Conservation (phyloP, 805 yeast genomes). For the Suhomyces prunicola region DNA sequence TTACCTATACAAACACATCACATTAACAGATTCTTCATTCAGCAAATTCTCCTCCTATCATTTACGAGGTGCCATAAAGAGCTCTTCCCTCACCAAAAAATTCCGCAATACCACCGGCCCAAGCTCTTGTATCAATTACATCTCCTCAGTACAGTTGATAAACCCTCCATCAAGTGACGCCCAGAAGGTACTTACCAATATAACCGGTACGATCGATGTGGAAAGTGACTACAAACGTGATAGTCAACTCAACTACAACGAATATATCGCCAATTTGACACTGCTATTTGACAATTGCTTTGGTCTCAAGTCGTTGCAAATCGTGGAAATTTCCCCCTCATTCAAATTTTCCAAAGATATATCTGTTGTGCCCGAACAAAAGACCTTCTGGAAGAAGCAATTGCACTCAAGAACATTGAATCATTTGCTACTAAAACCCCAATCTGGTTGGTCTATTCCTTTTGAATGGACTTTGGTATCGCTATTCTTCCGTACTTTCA, state of each 20-base stretch:
- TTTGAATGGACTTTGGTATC: conserved; percentile 43
- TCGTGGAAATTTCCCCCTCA: conserved; percentile 49
- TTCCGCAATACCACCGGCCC: conserved; percentile 21
- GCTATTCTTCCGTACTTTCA: conserved; percentile 41
- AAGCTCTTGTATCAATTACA: conserved; percentile 29
- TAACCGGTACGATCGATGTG: conserved; percentile 37
- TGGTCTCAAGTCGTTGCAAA: conserved; percentile 38
- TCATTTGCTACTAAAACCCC: conserved; percentile 39
- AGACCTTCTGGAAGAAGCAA: conserved; percentile 4
- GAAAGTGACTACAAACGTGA: conserved; percentile 18
- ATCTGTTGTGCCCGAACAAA: not conserved
- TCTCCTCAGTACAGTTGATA: conserved; percentile 24
- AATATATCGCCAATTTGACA: conserved; percentile 21
- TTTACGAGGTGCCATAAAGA: conserved; percentile 16
- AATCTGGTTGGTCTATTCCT: conserved; percentile 53
- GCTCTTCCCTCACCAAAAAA: conserved; percentile 17
- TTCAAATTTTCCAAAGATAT: conserved; percentile 32
- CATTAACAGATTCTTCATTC: conserved; percentile 28
- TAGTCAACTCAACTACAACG: conserved; percentile 18
- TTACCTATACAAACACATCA: conserved; percentile 35
- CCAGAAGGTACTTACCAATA: conserved; percentile 20
- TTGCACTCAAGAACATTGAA: conserved; percentile 21
- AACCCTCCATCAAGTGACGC: conserved; percentile 33
- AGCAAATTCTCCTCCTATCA: conserved; percentile 34
- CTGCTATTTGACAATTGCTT: conserved; percentile 44